phyloP scores from a whole-genome alignment of 2,329 filamentous ascomycete genomes.

The Trichoderma atrobrunneum region DNA sequence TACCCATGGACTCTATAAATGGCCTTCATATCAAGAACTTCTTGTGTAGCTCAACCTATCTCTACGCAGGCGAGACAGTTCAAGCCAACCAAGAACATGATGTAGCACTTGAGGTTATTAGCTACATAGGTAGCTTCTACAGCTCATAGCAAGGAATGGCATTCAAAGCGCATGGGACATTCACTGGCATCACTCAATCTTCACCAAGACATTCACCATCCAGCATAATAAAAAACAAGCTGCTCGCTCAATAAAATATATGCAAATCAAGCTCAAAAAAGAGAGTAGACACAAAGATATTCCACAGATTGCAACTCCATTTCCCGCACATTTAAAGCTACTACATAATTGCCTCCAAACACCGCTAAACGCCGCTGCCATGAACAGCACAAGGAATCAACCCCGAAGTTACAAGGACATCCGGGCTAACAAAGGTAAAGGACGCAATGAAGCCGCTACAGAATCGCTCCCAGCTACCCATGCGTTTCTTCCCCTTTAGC shows the following conservation, averaged over 20 bases:
- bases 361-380: slow-evolving; percentile 35
- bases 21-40: neutral
- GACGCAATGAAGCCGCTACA: slow-evolving; percentile 22
- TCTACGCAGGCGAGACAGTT: neutral
- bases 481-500: slow-evolving; percentile 13
- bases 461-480: slow-evolving; percentile 20
- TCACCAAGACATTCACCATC: neutral
- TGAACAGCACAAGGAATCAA: slow-evolving; percentile 27
- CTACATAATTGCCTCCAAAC: slow-evolving; percentile 31
- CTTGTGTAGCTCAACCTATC: neutral
- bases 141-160: neutral
- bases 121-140: too few relatives aligned
- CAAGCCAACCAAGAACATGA: neutral
- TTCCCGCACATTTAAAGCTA: slow-evolving; percentile 26
- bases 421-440: slow-evolving; percentile 26
- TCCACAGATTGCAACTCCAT: slow-evolving; percentile 14
- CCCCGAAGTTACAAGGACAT: slow-evolving; percentile 7
- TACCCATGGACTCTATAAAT: neutral
- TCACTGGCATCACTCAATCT: neutral
- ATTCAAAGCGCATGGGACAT: neutral
- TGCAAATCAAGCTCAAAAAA: neutral
- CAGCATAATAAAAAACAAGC: neutral
- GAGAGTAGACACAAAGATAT: neutral
- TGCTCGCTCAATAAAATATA: neutral
- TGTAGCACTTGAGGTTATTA: neutral